These are phyloP conservation scores for Perkinsus olseni DNA, from an alignment of 169 alveolate genomes.

Conservation along the genomic window DNA sequence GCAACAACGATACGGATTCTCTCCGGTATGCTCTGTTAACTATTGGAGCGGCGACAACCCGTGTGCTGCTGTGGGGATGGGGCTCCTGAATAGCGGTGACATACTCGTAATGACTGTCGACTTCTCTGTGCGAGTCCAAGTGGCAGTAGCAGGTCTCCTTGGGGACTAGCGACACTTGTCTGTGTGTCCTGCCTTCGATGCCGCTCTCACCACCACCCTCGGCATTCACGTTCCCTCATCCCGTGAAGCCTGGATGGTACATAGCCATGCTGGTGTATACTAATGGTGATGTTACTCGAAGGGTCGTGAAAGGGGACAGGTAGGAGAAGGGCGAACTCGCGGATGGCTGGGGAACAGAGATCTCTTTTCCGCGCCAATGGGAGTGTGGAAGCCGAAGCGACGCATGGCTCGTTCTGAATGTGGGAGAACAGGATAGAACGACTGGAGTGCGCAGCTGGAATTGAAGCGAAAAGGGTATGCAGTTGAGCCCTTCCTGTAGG, in stretches of 20 bases:
- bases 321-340: not conserved
- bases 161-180: not conserved
- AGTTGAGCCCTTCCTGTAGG: too few relatives aligned
- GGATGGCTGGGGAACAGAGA: too few relatives aligned
- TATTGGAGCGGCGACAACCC: not conserved
- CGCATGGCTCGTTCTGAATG: too few relatives aligned
- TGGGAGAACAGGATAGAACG: too few relatives aligned
- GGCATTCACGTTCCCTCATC: not conserved
- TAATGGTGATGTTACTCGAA: not conserved
- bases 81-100: not conserved
- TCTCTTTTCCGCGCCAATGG: too few relatives aligned
- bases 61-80: not conserved
- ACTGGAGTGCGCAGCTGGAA: too few relatives aligned
- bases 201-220: not conserved
- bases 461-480: too few relatives aligned
- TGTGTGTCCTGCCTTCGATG: not conserved
- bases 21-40: not conserved
- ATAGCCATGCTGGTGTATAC: not conserved
- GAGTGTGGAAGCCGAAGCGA: too few relatives aligned
- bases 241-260: not conserved
- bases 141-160: not conserved
- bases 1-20: not conserved
- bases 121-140: not conserved
- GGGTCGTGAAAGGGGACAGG: not conserved
- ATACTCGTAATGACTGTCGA: not conserved